Base-by-base conservation (phyloP, 202 grass and related monocot genomes). In the Carex sylvatica region DNA sequence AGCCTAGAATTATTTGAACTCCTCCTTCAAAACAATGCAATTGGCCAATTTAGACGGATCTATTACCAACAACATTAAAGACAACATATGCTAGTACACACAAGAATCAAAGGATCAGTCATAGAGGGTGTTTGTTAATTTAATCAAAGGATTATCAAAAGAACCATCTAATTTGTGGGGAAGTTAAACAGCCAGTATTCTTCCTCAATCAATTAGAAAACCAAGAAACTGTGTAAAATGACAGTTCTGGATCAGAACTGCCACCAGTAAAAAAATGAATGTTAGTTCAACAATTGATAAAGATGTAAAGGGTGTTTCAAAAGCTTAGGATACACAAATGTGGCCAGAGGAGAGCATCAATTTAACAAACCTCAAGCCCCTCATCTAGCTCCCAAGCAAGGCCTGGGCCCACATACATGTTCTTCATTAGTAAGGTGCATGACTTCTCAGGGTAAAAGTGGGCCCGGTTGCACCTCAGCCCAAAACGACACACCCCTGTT, bases 291-390 rank as follows among this genome's bases (percentile, higher is more conserved):
- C 14, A 53, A 13, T 31, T 82, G 42, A 74, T 54, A 54, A 23
- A 28, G 71, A 74, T 54, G 47, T 30, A 74, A 30, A 54, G 22
- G 52, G 42, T 53, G 26, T 54, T 74, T 36, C 3, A 35, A 77
- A 77, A 55, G 52, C 28, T 77, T 35, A 77, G 73, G 73, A 77
- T 77, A 77, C 73, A 59, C 28, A 36, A 77, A 77, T 58, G 28
- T 77, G 28, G 74, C 74, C 74, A 77, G 51, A 58, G 74, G 74
- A 77, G 74, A 77, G 51, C 80, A 83, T 91, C 86, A 82, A 67
- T 89, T 86, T 85, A 88, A 99, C 96, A 93, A 93, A 99, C 96
- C 93, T 99, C 96, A 89, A 99, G 96, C 67, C 92, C 93, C 90
- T 99, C 93, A 80, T 99, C 96, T 85, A 93, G 93, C 61, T 99